Conservation (phyloP, 2,329 filamentous ascomycete genomes). For the Rhynchosporium secalis region DNA sequence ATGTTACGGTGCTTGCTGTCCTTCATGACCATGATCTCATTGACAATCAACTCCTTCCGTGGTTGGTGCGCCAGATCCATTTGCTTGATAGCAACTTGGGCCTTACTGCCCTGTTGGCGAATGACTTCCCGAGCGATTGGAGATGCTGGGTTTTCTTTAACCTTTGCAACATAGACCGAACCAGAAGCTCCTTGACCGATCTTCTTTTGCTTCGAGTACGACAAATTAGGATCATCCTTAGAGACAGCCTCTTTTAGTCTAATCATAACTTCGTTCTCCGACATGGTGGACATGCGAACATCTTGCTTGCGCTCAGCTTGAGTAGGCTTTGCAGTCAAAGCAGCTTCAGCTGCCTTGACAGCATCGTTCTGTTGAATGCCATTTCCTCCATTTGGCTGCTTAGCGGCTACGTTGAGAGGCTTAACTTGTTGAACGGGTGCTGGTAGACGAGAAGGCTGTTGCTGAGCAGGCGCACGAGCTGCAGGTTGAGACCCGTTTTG, state of each 20-base stretch:
- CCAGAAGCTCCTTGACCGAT: conserved; percentile 98
- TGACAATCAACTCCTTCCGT: conserved; percentile 96
- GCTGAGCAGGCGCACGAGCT: conserved; percentile 47
- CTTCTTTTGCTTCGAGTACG: conserved; percentile 99
- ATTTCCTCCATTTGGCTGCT: conserved; percentile 50
- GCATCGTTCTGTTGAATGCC: conserved; percentile 55
- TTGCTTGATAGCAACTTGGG: conserved; percentile 97
- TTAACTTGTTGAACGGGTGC: conserved; percentile 61
- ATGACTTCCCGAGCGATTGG: conserved; percentile 74
- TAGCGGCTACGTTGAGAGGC: conserved; percentile 74
- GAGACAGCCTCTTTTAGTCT: conserved; percentile 93
- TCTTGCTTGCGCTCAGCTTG: conserved; percentile 79
- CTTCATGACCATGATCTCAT: conserved; percentile 99
- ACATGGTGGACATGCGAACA: conserved; percentile 98
- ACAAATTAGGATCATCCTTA: conserved; percentile 89
- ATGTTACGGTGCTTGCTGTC: conserved; percentile 98
- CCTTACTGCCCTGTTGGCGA: conserved; percentile 74
- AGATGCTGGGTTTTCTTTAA: conserved; percentile 87
- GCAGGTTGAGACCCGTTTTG: conserved; percentile 43
- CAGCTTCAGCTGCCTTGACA: conserved; percentile 86
- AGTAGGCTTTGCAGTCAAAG: conserved; percentile 78
- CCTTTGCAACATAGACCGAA: conserved; percentile 95
- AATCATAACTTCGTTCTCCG: conserved; percentile 94
- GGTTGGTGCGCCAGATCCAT: conserved; percentile 99
- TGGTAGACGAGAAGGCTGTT: conserved; percentile 52